Percentiles rank a stretch among this genome's conserved stretches.
These are phyloP conservation scores for Fraxinus ornus DNA, from an alignment of 305 asterid species.

Conservation along the genomic window DNA sequence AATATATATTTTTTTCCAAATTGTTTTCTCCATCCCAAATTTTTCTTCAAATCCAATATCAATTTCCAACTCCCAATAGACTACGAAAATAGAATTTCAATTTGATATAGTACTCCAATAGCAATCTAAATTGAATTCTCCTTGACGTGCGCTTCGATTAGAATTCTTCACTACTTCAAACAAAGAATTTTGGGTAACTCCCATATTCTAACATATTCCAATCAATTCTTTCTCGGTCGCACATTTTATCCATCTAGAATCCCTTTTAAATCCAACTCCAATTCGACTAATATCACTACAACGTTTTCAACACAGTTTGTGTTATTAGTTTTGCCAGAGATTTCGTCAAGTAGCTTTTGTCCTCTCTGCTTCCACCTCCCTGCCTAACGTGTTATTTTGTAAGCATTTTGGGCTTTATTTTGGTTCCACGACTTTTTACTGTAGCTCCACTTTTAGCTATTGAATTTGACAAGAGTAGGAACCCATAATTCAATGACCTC, in stretches of 20 bases:
- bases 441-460: slow-evolving; percentile 60
- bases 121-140: too few relatives aligned
- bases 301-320: slow-evolving; percentile 74
- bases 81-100: too few relatives aligned
- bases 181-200: too few relatives aligned
- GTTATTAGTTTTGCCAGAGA: background rate
- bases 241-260: slow-evolving; percentile 49
- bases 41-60: too few relatives aligned
- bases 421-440: slow-evolving; percentile 19
- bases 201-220: slow-evolving; percentile 1
- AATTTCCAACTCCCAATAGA: too few relatives aligned
- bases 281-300: slow-evolving; percentile 39
- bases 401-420: slow-evolving; percentile 73
- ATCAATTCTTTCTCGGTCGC: slow-evolving; percentile 54
- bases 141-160: too few relatives aligned
- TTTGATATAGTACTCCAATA: too few relatives aligned
- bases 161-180: too few relatives aligned
- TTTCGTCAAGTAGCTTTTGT: slow-evolving; percentile 57
- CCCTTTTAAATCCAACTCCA: slow-evolving; percentile 39
- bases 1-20: too few relatives aligned
- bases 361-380: slow-evolving; percentile 52
- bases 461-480: slow-evolving; percentile 72
- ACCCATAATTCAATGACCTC: slow-evolving; percentile 64
- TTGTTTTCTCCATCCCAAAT: too few relatives aligned
- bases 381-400: slow-evolving; percentile 49